Conservation (phyloP, 108 stramenopile species). For the Cyclostephanos invisitatus region DNA sequence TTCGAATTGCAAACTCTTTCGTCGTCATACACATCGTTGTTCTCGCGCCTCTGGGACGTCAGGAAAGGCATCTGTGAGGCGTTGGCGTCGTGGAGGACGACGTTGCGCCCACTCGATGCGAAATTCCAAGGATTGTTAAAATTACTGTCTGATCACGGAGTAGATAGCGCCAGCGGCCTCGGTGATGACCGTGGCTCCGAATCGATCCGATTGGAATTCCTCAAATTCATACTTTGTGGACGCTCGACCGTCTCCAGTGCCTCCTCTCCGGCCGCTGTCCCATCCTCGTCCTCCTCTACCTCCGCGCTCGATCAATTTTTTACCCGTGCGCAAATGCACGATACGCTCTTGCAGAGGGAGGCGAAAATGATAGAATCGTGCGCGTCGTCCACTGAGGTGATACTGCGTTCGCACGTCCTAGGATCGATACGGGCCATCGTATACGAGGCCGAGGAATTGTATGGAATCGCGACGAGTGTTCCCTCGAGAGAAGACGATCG, state of each 20-base stretch:
- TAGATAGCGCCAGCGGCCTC: constrained; percentile 28
- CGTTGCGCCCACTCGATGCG: constrained; percentile 72
- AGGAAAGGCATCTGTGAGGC: constrained; percentile 46
- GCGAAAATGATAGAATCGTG: constrained; percentile 55
- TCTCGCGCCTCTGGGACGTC: constrained; percentile 50
- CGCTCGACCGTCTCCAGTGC: constrained; percentile 45
- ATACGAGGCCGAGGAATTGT: constrained; percentile 62
- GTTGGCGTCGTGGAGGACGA: constrained; percentile 56
- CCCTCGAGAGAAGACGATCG: background rate
- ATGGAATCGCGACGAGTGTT: constrained; percentile 46
- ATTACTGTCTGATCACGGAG: constrained; percentile 67
- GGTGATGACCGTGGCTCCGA: constrained; percentile 21
- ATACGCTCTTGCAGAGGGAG: constrained; percentile 71
- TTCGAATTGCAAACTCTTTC: constrained; percentile 67
- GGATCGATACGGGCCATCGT: constrained; percentile 62
- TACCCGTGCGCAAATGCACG: constrained; percentile 77
- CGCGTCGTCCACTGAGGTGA: constrained; percentile 67
- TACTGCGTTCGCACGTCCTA: constrained; percentile 55
- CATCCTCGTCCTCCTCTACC: constrained; percentile 37
- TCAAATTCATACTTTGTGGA: constrained; percentile 74
- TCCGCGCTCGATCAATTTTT: constrained; percentile 90
- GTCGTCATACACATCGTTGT: constrained; percentile 63
- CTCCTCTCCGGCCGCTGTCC: background rate
- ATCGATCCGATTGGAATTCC: constrained; percentile 48
- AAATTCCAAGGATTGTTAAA: constrained; percentile 58